phyloP scores from a whole-genome alignment of 2,329 filamentous ascomycete genomes.

The Stagonosporopsis tanaceti region DNA sequence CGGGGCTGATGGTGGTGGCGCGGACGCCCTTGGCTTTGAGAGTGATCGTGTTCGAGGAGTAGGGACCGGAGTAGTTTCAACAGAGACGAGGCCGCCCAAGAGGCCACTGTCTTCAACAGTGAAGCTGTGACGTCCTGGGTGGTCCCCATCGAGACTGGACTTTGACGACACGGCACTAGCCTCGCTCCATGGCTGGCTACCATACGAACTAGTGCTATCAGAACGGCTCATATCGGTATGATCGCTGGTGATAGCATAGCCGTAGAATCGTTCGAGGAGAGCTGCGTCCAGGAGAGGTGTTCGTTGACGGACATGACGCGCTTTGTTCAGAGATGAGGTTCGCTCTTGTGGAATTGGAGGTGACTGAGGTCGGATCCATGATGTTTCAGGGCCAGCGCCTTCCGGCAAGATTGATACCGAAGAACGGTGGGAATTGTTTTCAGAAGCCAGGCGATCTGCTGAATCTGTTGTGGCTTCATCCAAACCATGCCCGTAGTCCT shows the following conservation, averaged over 20 bases:
- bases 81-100: constrained; percentile 39
- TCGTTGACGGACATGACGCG: constrained; percentile 24
- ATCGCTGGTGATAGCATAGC: constrained; percentile 6
- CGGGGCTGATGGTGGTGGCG: neutral
- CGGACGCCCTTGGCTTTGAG: neutral
- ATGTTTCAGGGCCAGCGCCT: constrained; percentile 26
- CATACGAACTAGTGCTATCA: constrained; percentile 37
- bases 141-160: constrained; percentile 34
- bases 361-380: constrained; percentile 29
- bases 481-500: constrained; percentile 50
- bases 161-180: constrained; percentile 40
- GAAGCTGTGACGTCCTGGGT: constrained; percentile 21
- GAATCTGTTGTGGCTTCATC: constrained; percentile 31
- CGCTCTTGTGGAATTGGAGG: constrained; percentile 24
- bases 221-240: constrained; percentile 31
- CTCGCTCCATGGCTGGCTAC: constrained; percentile 44
- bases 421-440: constrained; percentile 17
- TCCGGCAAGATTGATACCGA: constrained; percentile 27
- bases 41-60: constrained; percentile 18
- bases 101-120: constrained; percentile 36
- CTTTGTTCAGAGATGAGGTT: constrained; percentile 19
- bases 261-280: constrained; percentile 26
- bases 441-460: constrained; percentile 4
- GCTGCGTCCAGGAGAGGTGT: constrained; percentile 36
- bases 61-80: constrained; percentile 21